Conservation (phyloP, 805 yeast species). For the Torulaspora maleeae region DNA sequence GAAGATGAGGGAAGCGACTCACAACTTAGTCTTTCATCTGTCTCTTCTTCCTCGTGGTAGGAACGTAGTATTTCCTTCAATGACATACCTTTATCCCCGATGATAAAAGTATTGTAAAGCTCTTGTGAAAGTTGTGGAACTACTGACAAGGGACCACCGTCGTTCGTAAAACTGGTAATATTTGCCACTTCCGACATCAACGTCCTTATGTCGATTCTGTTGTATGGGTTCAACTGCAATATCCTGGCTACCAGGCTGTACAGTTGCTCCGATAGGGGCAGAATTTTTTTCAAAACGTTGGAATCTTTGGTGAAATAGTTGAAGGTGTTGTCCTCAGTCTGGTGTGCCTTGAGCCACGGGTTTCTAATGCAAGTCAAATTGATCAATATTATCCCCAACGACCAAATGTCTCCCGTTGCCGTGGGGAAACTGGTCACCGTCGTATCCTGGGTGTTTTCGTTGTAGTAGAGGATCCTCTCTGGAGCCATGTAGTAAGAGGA, state of each 20-base stretch:
- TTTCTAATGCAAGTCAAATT: conserved; percentile 79
- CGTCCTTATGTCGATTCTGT: conserved; percentile 28
- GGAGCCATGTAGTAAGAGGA: conserved; percentile 92
- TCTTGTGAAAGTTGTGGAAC: conserved; percentile 22
- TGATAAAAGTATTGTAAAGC: conserved; percentile 17
- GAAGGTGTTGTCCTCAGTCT: conserved; percentile 57
- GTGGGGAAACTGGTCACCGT: conserved; percentile 47
- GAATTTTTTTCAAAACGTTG: conserved; percentile 53
- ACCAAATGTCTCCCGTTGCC: conserved; percentile 80
- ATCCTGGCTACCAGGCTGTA: conserved; percentile 44
- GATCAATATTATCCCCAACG: conserved; percentile 73
- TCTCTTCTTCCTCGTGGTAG: conserved; percentile 12
- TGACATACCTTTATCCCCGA: conserved; percentile 18
- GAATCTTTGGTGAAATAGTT: conserved; percentile 55
- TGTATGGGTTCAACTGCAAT: conserved; percentile 33
- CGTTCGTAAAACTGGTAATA: conserved; percentile 26
- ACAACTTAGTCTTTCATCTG: conserved; percentile 11
- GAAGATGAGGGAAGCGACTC: conserved; percentile 10
- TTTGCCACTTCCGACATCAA: conserved; percentile 24
- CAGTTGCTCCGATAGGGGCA: conserved; percentile 68
- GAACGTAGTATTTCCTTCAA: conserved; percentile 19
- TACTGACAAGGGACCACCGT: conserved; percentile 27
- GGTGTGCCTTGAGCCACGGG: conserved; percentile 83
- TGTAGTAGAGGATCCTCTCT: conserved; percentile 48
- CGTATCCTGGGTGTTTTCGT: conserved; percentile 26